Evolutionary conservation across 345 rosid species (phyloP), one percentile per base, ranked within the genome.

Genomic region (Orychophragmus violaceus): DNA sequence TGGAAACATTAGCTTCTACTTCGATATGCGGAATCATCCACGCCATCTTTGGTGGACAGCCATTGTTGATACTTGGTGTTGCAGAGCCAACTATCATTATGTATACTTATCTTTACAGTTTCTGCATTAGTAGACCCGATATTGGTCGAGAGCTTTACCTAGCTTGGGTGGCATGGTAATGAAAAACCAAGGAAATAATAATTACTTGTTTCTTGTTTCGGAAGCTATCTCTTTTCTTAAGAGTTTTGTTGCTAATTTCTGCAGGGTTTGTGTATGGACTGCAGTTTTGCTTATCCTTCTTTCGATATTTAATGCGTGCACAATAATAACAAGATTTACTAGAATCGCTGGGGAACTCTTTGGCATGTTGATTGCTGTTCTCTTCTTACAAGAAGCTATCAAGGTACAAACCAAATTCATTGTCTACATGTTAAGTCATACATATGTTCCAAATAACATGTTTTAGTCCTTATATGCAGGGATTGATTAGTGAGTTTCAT

Each of bases 21-120:
- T 87, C 97, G 4, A 66, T 91, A 30, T 86, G 94, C 13, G 97
- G 96, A 30, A 75, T 88, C 56, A 82, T 88, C 25, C 97, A 91
- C 74, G 72, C 97, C 5, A 64, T 91, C 53, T 75, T 91, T 23
- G 97, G 96, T 39, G 97, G 96, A 12, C 97, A 91, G 62, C 93
- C 97, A 4, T 76, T 91, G 77, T 65, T 88, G 74, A 87, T 90
- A 57, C 18, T 90, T 53, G 97, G 97, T 6, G 97, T 90, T 55
- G 97, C 97, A 4, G 95, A 91, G 57, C 96, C 97, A 2, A 91
- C 97, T 3, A 76, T 86, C 59, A 91, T 88, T 13, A 91, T 91
- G 97, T 88, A 86, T 76, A 86, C 85, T 60, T 91, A 88, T 59
- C 72, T 88, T 77, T 88, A 88, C 78, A 79, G 71, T 66, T 91